phyloP scores from a whole-genome alignment of 139 green algal species.

The Ettlia oleoabundans region DNA sequence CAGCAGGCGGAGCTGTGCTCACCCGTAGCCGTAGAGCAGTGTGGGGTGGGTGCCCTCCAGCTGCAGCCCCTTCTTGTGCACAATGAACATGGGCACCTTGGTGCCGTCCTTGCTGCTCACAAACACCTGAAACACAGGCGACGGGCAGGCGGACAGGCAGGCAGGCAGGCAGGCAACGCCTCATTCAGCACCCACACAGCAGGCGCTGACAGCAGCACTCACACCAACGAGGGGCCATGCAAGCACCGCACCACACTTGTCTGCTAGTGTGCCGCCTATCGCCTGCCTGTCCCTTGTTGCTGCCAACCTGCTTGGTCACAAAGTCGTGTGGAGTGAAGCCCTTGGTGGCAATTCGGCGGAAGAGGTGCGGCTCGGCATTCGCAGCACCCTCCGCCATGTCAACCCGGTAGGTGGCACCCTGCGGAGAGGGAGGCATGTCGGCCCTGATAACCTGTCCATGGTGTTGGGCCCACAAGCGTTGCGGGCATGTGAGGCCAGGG shows the following conservation, averaged over 20 bases:
- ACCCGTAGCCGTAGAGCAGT: slow-evolving; percentile 95
- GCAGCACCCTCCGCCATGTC: background rate
- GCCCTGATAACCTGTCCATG: too few species aligned
- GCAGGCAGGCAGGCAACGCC: too few species aligned
- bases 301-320: slow-evolving; percentile 82
- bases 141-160: too few species aligned
- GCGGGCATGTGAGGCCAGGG: background rate
- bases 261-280: too few species aligned
- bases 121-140: too few species aligned
- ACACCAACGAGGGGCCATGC: too few species aligned
- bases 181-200: too few species aligned
- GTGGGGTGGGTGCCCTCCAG: slow-evolving; percentile 73
- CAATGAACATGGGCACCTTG: slow-evolving; percentile 86
- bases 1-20: too few species aligned
- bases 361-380: slow-evolving; percentile 58
- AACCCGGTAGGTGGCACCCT: slow-evolving; percentile 26
- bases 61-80: slow-evolving; percentile 64
- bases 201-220: too few species aligned
- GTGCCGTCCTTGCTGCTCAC: slow-evolving; percentile 84
- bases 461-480: too few species aligned
- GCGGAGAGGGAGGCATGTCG: background rate
- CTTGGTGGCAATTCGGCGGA: slow-evolving; percentile 72
- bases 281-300: too few species aligned
- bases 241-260: too few species aligned
- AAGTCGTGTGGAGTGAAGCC: slow-evolving; percentile 71